These are phyloP conservation scores for Sugiyamaella japonica DNA, from an alignment of 1,139 yeast species.

Conservation along the genomic window DNA sequence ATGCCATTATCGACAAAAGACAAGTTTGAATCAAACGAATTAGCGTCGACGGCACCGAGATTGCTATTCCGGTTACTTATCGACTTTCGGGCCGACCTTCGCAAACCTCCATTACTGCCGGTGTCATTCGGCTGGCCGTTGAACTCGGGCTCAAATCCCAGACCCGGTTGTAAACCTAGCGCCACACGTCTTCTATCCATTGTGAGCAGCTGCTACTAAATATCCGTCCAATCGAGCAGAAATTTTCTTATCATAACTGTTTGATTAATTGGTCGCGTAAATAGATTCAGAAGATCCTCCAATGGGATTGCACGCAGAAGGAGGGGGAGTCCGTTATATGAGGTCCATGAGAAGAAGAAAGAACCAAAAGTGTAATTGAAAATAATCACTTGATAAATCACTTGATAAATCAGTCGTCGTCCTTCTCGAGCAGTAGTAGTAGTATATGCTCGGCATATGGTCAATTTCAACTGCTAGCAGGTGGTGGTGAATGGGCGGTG, in stretches of 20 bases:
- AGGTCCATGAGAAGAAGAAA: conserved; percentile 1
- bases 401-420: too few species aligned
- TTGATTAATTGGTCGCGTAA: background rate
- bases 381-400: too few species aligned
- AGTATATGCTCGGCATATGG: too few species aligned
- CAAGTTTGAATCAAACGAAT: conserved; percentile 8
- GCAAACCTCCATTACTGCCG: conserved; percentile 1
- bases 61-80: background rate
- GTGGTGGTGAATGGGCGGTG: too few species aligned
- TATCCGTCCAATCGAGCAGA: background rate
- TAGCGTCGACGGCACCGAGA: background rate
- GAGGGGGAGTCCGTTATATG: background rate
- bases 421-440: too few species aligned
- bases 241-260: background rate
- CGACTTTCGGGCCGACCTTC: conserved; percentile 8
- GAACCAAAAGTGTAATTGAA: background rate
- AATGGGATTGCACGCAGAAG: background rate
- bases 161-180: conserved; percentile 16
- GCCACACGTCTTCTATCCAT: conserved; percentile 16
- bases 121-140: background rate
- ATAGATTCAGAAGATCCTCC: background rate
- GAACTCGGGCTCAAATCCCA: conserved; percentile 17
- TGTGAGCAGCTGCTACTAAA: background rate
- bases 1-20: conserved; percentile 10
- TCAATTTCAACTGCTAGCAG: too few species aligned